Evolutionary conservation across 768 basidiomycete genomes (phyloP).

Genomic region (Tylopilus rubrobrunneus): DNA sequence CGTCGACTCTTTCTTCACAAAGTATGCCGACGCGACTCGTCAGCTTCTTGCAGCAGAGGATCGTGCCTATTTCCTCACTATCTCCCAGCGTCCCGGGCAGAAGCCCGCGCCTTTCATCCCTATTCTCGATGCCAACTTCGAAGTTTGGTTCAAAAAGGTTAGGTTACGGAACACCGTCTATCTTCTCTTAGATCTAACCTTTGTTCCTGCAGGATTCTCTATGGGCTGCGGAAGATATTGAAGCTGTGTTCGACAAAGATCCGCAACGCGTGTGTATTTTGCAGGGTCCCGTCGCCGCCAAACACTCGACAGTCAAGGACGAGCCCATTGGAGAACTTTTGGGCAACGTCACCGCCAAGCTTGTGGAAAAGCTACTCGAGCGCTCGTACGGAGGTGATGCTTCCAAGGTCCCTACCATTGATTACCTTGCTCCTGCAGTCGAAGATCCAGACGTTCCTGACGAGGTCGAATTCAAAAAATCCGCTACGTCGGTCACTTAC

Average conservation of each 20-base stretch:
- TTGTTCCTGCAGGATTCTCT: slow-evolving; percentile 71
- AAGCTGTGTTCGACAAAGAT: slow-evolving; percentile 98
- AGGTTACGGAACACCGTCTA: neutral
- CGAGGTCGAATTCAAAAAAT: slow-evolving; percentile 41
- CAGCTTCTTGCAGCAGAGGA: slow-evolving; percentile 93
- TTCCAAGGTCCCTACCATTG: slow-evolving; percentile 70
- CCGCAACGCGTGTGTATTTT: slow-evolving; percentile 97
- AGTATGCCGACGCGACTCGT: slow-evolving; percentile 75
- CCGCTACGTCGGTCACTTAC: slow-evolving; percentile 44
- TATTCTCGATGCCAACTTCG: slow-evolving; percentile 86
- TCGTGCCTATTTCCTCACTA: slow-evolving; percentile 92
- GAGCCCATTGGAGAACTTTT: slow-evolving; percentile 92
- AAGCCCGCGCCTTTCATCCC: slow-evolving; percentile 99
- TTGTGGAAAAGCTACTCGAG: slow-evolving; percentile 76
- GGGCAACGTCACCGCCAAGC: slow-evolving; percentile 76
- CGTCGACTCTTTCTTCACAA: slow-evolving; percentile 77
- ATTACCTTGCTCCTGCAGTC: slow-evolving; percentile 72
- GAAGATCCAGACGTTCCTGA: slow-evolving; percentile 33
- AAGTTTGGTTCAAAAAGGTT: slow-evolving; percentile 99
- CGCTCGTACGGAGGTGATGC: slow-evolving; percentile 75
- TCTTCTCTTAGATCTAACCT: slow-evolving; percentile 7
- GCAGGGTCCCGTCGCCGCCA: slow-evolving; percentile 93
- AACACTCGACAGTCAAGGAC: slow-evolving; percentile 82
- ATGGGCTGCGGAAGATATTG: slow-evolving; percentile 97
- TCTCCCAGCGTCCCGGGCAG: slow-evolving; percentile 93